A percentile compares a stretch with the other conserved stretches of the same genome.
These are phyloP conservation scores for Actinomucor elegans DNA, from an alignment of 371 early-diverging fungal species.

Conservation along the genomic window DNA sequence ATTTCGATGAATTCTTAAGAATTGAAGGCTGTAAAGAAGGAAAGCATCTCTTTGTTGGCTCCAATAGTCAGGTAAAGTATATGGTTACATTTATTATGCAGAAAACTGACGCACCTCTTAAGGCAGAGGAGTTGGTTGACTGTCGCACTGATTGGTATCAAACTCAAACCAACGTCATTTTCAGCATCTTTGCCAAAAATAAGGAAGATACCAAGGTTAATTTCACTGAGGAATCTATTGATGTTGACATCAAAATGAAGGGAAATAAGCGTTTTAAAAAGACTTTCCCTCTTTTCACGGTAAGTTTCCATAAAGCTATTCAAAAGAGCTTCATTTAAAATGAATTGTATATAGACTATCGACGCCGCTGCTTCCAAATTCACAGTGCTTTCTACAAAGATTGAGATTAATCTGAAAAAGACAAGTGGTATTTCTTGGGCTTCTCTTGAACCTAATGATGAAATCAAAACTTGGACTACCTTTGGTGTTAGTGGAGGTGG, in stretches of 20 bases:
- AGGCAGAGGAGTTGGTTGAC: conserved; percentile 61
- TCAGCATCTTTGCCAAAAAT: conserved; percentile 93
- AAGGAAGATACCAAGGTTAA: conserved; percentile 64
- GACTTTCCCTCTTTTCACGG: conserved; percentile 59
- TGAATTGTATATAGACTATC: conserved; percentile 60
- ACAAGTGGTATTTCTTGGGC: conserved; percentile 87
- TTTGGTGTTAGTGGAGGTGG: conserved; percentile 78
- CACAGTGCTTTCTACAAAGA: conserved; percentile 81
- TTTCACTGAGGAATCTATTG: conserved; percentile 46
- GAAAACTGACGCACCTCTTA: not conserved
- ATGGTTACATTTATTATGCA: not conserved
- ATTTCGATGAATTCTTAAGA: conserved; percentile 96
- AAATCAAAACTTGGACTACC: conserved; percentile 77
- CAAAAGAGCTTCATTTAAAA: not conserved
- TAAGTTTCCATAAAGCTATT: conserved; percentile 12
- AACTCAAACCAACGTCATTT: conserved; percentile 76
- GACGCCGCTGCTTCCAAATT: conserved; percentile 66
- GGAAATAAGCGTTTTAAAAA: conserved; percentile 65
- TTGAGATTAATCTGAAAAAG: conserved; percentile 85
- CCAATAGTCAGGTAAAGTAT: conserved; percentile 24
- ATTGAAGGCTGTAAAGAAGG: conserved; percentile 88
- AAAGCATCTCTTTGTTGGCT: conserved; percentile 81
- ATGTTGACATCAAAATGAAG: conserved; percentile 53
- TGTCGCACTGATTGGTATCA: conserved; percentile 96
- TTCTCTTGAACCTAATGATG: conserved; percentile 68